Evolutionary conservation across 768 basidiomycete species (phyloP).

Genomic region (Wakefieldia striispora): DNA sequence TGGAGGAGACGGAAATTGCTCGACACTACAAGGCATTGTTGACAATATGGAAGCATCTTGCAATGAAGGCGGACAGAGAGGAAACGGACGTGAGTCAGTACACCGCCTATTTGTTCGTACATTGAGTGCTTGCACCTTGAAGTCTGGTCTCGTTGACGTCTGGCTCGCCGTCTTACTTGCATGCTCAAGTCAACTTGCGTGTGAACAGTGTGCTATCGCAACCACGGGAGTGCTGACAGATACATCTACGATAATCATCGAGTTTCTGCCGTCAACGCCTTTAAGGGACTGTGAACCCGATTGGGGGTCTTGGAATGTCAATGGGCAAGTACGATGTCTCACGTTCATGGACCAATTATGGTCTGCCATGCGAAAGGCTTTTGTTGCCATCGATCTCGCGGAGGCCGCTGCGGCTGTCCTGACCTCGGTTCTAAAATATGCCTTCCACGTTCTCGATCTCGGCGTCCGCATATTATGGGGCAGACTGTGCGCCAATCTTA

Average conservation of each 20-base stretch:
- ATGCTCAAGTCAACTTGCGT: conserved; percentile 43
- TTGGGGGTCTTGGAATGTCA: conserved; percentile 22
- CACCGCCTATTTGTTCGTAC: neutral
- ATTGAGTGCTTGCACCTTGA: conserved; percentile 5
- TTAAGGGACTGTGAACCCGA: conserved; percentile 5
- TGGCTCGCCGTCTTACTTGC: conserved; percentile 62
- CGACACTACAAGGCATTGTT: conserved; percentile 39
- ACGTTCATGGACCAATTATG: conserved; percentile 46
- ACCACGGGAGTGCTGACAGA: conserved; percentile 33
- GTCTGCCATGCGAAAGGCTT: conserved; percentile 50
- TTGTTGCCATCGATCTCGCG: conserved; percentile 39
- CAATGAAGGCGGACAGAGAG: conserved; percentile 15
- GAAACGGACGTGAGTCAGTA: conserved; percentile 26
- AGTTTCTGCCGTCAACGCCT: conserved; percentile 32
- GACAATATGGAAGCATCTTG: conserved; percentile 36
- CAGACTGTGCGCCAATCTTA: conserved; percentile 46
- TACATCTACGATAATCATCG: conserved; percentile 35
- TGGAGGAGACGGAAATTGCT: conserved; percentile 39
- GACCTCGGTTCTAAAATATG: conserved; percentile 40
- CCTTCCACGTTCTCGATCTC: conserved; percentile 40
- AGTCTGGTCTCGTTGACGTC: conserved; percentile 41
- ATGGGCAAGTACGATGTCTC: conserved; percentile 39
- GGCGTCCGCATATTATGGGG: conserved; percentile 45
- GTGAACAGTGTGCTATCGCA: conserved; percentile 34
- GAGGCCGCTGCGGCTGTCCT: conserved; percentile 47